Evolutionary conservation across 148 eudicot genomes (phyloP).

Genomic region (Rhododendron henanense): DNA sequence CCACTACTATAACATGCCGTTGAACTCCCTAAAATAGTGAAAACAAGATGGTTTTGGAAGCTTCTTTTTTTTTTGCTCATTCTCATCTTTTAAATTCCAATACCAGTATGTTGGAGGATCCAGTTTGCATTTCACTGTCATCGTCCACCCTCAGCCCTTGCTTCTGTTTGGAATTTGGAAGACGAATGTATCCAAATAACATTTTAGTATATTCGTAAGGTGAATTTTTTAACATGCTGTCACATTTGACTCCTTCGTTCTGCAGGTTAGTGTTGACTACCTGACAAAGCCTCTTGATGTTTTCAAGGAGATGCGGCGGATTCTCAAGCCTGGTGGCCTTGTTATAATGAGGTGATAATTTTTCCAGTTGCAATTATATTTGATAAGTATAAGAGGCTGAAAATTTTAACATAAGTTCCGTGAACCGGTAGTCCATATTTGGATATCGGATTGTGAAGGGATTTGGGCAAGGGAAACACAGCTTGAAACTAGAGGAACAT

Average conservation of each 20-base stretch:
- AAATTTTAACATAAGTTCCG: not conserved
- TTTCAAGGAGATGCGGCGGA: slow-evolving; percentile 85
- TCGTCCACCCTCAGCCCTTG: not conserved
- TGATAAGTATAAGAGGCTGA: not conserved
- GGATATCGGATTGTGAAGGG: not conserved
- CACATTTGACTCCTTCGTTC: slow-evolving; percentile 5
- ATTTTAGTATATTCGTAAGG: not conserved
- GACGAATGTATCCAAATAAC: not conserved
- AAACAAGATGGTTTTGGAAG: not conserved
- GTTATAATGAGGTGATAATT: slow-evolving; percentile 83
- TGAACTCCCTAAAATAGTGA: not conserved
- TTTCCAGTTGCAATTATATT: not conserved
- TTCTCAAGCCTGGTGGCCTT: slow-evolving; percentile 88
- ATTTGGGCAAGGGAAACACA: not conserved
- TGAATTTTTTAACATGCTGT: not conserved
- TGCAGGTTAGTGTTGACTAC: slow-evolving; percentile 96
- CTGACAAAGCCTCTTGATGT: slow-evolving; percentile 84
- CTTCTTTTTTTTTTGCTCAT: not conserved
- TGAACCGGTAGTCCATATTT: not conserved
- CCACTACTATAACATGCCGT: not conserved
- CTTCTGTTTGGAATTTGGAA: not conserved
- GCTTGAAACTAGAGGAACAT: not conserved
- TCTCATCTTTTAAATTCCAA: not conserved
- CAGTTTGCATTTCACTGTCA: not conserved
- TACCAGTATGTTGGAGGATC: not conserved